Base-by-base conservation (phyloP, 345 rosid species). In the Gossypium australe region DNA sequence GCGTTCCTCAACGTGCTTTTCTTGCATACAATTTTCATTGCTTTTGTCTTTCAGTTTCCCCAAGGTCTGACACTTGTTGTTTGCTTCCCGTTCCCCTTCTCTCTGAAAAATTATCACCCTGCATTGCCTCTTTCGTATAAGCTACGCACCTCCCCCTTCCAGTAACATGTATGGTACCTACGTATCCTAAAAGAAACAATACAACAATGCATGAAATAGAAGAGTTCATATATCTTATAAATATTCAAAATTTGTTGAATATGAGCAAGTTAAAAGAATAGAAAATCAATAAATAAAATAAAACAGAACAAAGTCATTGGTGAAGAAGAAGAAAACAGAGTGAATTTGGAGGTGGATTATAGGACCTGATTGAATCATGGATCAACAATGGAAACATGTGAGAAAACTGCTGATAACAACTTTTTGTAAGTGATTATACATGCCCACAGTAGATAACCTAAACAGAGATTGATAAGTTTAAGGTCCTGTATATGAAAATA, bases 81-180 rank as follows among this genome's bases (percentile, higher is more conserved):
- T 66, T 66, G 58, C 75, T 70, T 63, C 78, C 51, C 18, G 34
- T 45, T 63, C 41, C 41, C 41, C 41, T 73, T 60, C 67, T 66
- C 56, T 49, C 22, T 11, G 71, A 71, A 55, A 34, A 51, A 72
- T 45, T 73, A 69, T 82, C 76, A 73, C 80, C 79, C 18, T 72
- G 43, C 43, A 76, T 29, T 53, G 79, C n/a, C 77, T 88, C 89
- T 82, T 80, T 86, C 92, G 92, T 8, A 25, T 24, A 48, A 68
- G 57, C 49, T 67, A 22, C 18, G 48, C 1, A 22, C 3, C 55
- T 47, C 47, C 47, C 49, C 25, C 41, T 64, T 41, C 7, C 11
- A 17, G 16, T 67, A 6, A 22, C 24, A 47, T n/a, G 48, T 18
- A 43, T 11, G 52, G 41, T 34, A 4, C 41, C 41, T 34, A 34